Conservation (phyloP, 2,329 filamentous ascomycete genomes). For the Pseudogymnoascus sp. region DNA sequence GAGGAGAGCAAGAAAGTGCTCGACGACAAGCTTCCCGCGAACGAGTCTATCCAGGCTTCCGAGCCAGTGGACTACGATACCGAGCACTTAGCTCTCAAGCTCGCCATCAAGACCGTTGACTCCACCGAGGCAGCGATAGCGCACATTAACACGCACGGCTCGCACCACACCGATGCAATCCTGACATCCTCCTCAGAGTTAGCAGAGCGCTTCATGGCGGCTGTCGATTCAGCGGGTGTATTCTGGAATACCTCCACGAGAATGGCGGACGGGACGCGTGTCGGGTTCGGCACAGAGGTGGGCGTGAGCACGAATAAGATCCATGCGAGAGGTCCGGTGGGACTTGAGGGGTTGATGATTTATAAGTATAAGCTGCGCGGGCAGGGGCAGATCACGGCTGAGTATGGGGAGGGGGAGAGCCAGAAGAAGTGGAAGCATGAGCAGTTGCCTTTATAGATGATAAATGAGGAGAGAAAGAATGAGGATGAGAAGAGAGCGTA, state of each 20-base stretch:
- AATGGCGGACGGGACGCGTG: slow-evolving; percentile 93
- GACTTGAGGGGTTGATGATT: slow-evolving; percentile 87
- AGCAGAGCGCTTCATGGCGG: slow-evolving; percentile 75
- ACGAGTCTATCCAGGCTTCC: slow-evolving; percentile 52
- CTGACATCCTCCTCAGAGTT: slow-evolving; percentile 58
- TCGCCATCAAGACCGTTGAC: slow-evolving; percentile 74
- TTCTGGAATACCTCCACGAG: slow-evolving; percentile 97
- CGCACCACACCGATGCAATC: slow-evolving; percentile 90
- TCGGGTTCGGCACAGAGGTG: slow-evolving; percentile 95
- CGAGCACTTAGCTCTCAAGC: slow-evolving; percentile 76
- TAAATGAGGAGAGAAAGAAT: neutral
- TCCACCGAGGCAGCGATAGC: slow-evolving; percentile 61
- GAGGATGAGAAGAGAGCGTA: neutral
- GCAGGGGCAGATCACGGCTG: slow-evolving; percentile 68
- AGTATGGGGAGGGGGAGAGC: slow-evolving; percentile 59
- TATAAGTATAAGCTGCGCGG: slow-evolving; percentile 94
- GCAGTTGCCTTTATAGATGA: slow-evolving; percentile 25
- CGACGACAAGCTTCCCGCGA: slow-evolving; percentile 34
- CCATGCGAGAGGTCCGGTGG: slow-evolving; percentile 85
- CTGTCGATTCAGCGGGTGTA: slow-evolving; percentile 80
- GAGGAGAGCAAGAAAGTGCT: slow-evolving; percentile 56
- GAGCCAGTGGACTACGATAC: slow-evolving; percentile 68
- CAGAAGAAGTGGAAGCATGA: slow-evolving; percentile 53
- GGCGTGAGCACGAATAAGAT: slow-evolving; percentile 99
- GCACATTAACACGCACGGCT: slow-evolving; percentile 89